Evolutionary conservation across 1,139 yeast genomes (phyloP), one percentile per base, ranked within the genome.

Genomic region (Pichia sp.): DNA sequence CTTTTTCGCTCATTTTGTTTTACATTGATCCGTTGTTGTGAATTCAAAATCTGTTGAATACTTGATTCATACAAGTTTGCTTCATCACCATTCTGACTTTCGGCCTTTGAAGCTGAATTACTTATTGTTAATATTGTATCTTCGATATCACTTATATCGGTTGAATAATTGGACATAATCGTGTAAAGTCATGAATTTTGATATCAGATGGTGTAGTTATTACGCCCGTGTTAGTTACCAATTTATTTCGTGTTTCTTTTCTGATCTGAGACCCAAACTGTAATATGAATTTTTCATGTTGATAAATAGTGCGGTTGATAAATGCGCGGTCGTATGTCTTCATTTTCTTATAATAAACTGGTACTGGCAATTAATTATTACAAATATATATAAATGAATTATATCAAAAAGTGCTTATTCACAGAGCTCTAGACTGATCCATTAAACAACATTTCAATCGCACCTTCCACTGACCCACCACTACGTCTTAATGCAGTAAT

Each of bases 381-480:
- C 36, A 32, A 18, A 32, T 5, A 4, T 32, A 8, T 32, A 18
- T 16, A 16, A 16, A 8, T 32, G 16, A 4, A 32, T 2, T 16
- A 13, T 32, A 8, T 18, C 22, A 9, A 3, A 5, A 3, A 8
- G 4, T 18, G 15, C 11, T 32, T 32, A 32, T 18, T 32, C 18
- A 9, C n/a, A n/a, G n/a, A n/a, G n/a, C 8, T 1, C 48, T 53
- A 63, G 40, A 63, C 56, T 43, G 57, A 49, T n/a, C 83, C 85
- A 55, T 75, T 83, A 52, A 92, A 76, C 59, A 92, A 72, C 52
- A 88, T 86, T 66, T 90, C 97, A 49, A 92, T 76, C 15, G 98
- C 98, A 39, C 97, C 97, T 68, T 92, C 96, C 20, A 92, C 97
- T 57, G 90, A 86, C 13, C 98, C 98, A 25, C 97, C 97, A 49